Base-by-base conservation (phyloP, 2,329 filamentous ascomycete species). In the Microsporum ferrugineum region DNA sequence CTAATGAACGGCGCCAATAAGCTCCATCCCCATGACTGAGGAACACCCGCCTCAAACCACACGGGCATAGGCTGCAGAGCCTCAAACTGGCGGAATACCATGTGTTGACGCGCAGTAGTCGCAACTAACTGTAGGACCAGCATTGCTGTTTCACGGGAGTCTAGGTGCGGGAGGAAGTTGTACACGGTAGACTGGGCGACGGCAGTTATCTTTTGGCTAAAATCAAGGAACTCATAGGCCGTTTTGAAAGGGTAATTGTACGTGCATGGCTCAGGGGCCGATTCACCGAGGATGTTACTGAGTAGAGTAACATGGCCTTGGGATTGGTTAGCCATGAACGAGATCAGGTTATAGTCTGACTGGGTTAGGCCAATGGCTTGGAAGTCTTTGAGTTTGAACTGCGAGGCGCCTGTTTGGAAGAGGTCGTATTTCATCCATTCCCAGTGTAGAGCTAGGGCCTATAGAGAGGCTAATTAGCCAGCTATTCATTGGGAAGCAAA, bases 381-480 rank as follows among this genome's bases (percentile, higher is more conserved):
- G 66, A 91, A 94, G 14, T 94, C 87, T 36, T 82, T 78, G 0
- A 79, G 82, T 0, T 82, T 84, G 73, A 89, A 94, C 0, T 78
- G 82, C 0, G 82, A 83, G 2, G 94, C 79, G 12, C 87, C 88
- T 69, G 87, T 85, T 72, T 88, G 85, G 80, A 94, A 94, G 12
- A 90, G 79, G 70, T 94, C 89, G 0, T 92, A 79, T 75, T 94
- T 88, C 59, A 92, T 90, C 82, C 84, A 94, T 73, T 94, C 89
- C 68, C 91, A 87, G 70, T 92, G 91, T 0, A 92, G 77, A 8
- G 82, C 88, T 10, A 94, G 78, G 0, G 84, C 81, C 74, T 76
- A 53, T 31, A 51, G 14, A 29, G 55, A 39, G 7, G 12, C 27
- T 60, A n/a, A 34, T 58, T 27, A 58, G 27, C 14, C 51, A 33